Percentiles rank a stretch among this genome's conserved stretches.
phyloP scores from a whole-genome alignment of 139 green algal genomes.

The Diplosphaera chodatii region DNA sequence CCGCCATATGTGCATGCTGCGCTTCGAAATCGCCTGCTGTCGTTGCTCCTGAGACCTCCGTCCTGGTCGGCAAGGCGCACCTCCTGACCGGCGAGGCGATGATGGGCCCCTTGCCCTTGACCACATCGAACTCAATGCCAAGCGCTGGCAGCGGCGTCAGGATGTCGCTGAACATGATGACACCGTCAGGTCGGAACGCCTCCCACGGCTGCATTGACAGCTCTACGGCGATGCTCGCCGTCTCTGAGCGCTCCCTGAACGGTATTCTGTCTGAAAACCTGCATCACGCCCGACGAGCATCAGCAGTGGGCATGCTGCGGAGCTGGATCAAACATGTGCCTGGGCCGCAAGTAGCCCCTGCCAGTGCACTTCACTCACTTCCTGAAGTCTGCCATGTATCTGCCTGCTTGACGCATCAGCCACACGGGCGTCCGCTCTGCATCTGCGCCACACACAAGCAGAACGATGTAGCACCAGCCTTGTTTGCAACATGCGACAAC shows the following conservation, averaged over 20 bases:
- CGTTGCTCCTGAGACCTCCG: too few species aligned
- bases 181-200: constrained; percentile 89
- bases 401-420: constrained; percentile 97
- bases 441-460: constrained; percentile 47
- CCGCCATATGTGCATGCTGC: too few species aligned
- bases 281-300: too few species aligned
- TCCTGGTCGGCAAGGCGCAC: too few species aligned
- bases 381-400: constrained; percentile 98
- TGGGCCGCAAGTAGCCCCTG: too few species aligned
- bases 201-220: constrained; percentile 93
- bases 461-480: too few species aligned
- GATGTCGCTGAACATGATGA: constrained; percentile 99
- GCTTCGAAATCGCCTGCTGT: too few species aligned
- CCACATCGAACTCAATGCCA: constrained; percentile 97
- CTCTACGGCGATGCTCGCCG: constrained; percentile 88
- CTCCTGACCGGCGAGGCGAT: constrained; percentile 62
- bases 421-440: constrained; percentile 95
- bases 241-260: constrained; percentile 94
- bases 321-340: too few species aligned
- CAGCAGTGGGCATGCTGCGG: too few species aligned
- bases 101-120: constrained; percentile 90
- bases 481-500: too few species aligned
- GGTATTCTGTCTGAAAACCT: constrained; percentile 85
- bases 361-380: too few species aligned
- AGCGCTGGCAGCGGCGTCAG: constrained; percentile 93